Evolutionary conservation across 805 yeast genomes (phyloP), one percentile per base, ranked within the genome.

Genomic region (Lachancea meyersii): DNA sequence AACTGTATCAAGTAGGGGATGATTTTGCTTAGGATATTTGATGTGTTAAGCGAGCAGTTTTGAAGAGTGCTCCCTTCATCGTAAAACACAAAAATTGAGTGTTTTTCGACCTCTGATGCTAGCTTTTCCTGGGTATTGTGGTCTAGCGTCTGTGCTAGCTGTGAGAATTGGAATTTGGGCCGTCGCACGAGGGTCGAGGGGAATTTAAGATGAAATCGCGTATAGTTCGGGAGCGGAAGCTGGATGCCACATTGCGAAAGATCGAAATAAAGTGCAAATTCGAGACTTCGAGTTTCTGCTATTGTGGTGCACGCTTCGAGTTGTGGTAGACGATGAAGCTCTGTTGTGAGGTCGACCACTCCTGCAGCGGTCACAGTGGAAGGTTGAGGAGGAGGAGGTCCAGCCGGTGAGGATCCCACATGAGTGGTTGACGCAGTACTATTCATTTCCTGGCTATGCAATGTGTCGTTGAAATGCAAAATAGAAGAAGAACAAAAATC

Each of bases 141-240:
- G 19, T 45, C 42, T 14, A 54, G 48, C 1, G 61, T 52, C 22
- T 52, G 49, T 10, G 58, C 36, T 31, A 62, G 41, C 24, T 55
- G 61, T 19, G 47, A 50, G 39, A 62, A 58, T 31, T 49, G 53
- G 37, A 54, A 54, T 13, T 54, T 53, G 1, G 63, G 58, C 35
- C 67, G 58, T 42, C 51, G 55, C 21, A 62, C 45, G 27, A 62
- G 40, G 1, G 67, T 62, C 16, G 58, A 55, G 4, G 67, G 67
- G 31, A 60, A 52, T 17, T 55, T 53, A 19, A 61, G 40, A 44
- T 61, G 63, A 16, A 58, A 47, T 26, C 49, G 49, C 19, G 50
- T 42, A n/a, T 52, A 39, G 23, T 50, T 48, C 19, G 41, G 43
- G 14, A 14, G 44, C 38, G 24, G 46, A 21, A 55, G 41, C 31